Percentiles rank a stretch among this genome's conserved stretches.
These are phyloP conservation scores for Zygnema cylindricum DNA, from an alignment of 139 green algal genomes.

Conservation along the genomic window DNA sequence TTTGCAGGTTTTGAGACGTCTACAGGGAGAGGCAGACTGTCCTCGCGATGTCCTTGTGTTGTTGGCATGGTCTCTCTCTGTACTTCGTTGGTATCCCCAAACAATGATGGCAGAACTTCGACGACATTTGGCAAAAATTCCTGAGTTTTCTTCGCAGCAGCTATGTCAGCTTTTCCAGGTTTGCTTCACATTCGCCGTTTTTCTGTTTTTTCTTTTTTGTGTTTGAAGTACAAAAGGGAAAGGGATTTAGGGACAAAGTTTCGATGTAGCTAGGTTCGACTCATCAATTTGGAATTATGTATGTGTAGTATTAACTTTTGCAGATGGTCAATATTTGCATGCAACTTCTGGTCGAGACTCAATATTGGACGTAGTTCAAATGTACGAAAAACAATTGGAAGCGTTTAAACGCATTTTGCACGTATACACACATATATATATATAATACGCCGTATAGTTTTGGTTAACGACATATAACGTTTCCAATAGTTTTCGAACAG, in stretches of 20 bases:
- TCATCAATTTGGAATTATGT: background rate
- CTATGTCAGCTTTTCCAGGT: slow-evolving; percentile 49
- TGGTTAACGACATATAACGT: too few relatives aligned
- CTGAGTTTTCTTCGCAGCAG: slow-evolving; percentile 25
- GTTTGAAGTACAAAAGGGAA: background rate
- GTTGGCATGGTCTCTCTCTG: background rate
- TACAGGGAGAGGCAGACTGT: background rate
- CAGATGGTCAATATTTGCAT: too few relatives aligned
- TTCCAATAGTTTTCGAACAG: too few relatives aligned
- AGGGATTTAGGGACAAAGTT: background rate
- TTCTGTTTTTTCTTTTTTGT: too few relatives aligned
- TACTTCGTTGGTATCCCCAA: background rate
- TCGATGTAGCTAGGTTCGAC: background rate
- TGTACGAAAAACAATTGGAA: too few relatives aligned
- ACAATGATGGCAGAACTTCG: background rate
- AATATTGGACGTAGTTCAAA: too few relatives aligned
- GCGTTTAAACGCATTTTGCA: too few relatives aligned
- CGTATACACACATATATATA: too few relatives aligned
- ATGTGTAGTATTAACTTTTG: too few relatives aligned
- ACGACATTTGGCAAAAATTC: background rate
- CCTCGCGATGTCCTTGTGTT: background rate
- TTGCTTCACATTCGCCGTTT: too few relatives aligned
- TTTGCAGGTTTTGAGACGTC: slow-evolving; percentile 1
- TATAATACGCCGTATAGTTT: too few relatives aligned
- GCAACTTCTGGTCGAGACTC: too few relatives aligned